phyloP scores from a whole-genome alignment of 306 rosid genomes.

The Cicer bijugum region DNA sequence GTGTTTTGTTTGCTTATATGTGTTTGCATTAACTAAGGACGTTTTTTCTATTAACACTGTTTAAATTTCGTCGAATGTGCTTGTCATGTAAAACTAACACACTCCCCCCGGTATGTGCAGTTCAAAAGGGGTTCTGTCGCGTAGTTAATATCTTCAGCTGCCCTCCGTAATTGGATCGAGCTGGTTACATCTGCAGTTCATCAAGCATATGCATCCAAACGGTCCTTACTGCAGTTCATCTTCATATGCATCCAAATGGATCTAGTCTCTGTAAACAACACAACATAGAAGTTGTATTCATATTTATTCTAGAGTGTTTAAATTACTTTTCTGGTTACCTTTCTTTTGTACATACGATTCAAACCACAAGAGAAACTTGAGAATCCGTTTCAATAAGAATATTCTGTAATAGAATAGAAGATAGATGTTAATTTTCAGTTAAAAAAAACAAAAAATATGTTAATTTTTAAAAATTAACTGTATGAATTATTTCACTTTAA shows the following conservation, averaged over 20 bases:
- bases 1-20: conserved; percentile 21
- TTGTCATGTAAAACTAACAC: conserved; percentile 35
- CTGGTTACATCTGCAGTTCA: conserved; percentile 21
- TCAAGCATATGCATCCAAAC: conserved; percentile 21
- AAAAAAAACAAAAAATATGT: background rate
- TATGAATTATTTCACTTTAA: background rate
- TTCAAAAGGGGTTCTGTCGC: conserved; percentile 90
- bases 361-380: background rate
- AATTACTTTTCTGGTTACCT: background rate
- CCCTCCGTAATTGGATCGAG: conserved; percentile 34
- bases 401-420: background rate
- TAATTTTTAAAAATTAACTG: background rate
- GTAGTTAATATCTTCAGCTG: conserved; percentile 50
- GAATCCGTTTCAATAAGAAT: conserved; percentile 14
- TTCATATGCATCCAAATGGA: too few relatives aligned
- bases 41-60: background rate
- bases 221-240: background rate
- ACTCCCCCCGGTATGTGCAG: conserved; percentile 53
- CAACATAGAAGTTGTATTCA: conserved; percentile 13
- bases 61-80: background rate
- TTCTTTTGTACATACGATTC: conserved; percentile 6
- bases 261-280: conserved; percentile 34
- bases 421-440: background rate
- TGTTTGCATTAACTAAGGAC: conserved; percentile 3
- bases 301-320: conserved; percentile 23